A percentile compares a stretch with the other conserved stretches of the same genome.
Evolutionary conservation across 106 monocot genomes (phyloP).

Genomic region (Apostasia ramifera): DNA sequence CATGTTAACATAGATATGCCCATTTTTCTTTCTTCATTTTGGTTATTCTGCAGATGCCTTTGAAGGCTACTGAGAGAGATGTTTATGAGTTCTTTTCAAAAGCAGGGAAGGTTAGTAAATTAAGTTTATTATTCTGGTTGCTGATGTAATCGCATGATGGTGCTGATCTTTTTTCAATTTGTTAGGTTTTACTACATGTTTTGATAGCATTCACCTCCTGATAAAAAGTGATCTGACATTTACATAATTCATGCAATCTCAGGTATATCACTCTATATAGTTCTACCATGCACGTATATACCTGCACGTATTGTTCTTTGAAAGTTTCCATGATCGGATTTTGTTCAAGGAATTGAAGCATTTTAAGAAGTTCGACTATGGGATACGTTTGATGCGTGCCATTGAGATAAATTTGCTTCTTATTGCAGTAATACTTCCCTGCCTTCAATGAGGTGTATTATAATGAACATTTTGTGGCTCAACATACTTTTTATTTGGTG

Average conservation of each 20-base stretch:
- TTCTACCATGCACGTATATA: slow-evolving; percentile 10
- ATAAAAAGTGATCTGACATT: slow-evolving; percentile 38
- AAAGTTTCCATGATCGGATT: slow-evolving; percentile 7
- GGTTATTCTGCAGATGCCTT: slow-evolving; percentile 36
- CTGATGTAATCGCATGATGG: background rate
- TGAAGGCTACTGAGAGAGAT: slow-evolving; percentile 79
- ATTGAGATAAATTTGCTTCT: slow-evolving; percentile 69
- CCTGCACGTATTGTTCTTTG: slow-evolving; percentile 5
- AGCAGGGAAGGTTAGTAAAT: slow-evolving; percentile 67
- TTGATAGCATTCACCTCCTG: slow-evolving; percentile 26
- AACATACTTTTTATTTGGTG: slow-evolving; percentile 63
- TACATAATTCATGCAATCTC: slow-evolving; percentile 27
- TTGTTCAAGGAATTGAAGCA: slow-evolving; percentile 4
- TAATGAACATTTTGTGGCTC: slow-evolving; percentile 64
- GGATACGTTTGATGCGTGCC: slow-evolving; percentile 14
- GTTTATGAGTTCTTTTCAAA: slow-evolving; percentile 82
- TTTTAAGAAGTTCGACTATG: slow-evolving; percentile 18
- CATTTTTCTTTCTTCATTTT: background rate
- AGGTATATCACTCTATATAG: slow-evolving; percentile 25
- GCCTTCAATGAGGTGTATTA: slow-evolving; percentile 65
- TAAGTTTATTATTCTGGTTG: slow-evolving; percentile 8
- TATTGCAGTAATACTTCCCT: slow-evolving; percentile 47
- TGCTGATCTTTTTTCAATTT: slow-evolving; percentile 25
- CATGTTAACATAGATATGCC: background rate
- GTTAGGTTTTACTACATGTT: slow-evolving; percentile 39